phyloP scores from a whole-genome alignment of 768 basidiomycete species.

The Boletus reticuloceps region DNA sequence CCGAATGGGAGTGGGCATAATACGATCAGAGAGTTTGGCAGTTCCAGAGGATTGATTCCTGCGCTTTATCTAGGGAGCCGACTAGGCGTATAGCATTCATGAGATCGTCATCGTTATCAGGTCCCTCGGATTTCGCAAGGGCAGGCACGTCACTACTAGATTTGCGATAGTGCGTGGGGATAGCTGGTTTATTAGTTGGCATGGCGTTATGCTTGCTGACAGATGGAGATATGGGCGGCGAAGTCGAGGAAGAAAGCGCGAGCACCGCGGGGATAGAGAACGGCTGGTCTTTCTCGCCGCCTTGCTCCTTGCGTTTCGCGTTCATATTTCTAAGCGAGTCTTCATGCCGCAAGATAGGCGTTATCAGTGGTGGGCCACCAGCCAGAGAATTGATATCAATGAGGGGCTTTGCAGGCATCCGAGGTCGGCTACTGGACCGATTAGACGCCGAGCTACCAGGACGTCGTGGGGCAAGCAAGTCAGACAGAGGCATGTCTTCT shows the following conservation, averaged over 20 bases:
- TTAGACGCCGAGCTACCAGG: slow-evolving; percentile 59
- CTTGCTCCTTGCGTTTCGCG: slow-evolving; percentile 19
- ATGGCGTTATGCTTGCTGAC: slow-evolving; percentile 4
- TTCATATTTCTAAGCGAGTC: slow-evolving; percentile 24
- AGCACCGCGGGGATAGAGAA: slow-evolving; percentile 30
- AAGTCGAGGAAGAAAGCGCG: slow-evolving; percentile 16
- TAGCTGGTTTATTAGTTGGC: background rate
- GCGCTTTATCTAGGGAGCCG: slow-evolving; percentile 23
- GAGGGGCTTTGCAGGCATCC: slow-evolving; percentile 42
- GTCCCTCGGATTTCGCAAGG: slow-evolving; percentile 2
- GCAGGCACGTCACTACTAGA: slow-evolving; percentile 15
- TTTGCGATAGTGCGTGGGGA: slow-evolving; percentile 14
- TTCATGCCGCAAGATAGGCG: slow-evolving; percentile 30
- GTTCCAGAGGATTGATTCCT: slow-evolving; percentile 11
- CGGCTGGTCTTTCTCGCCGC: slow-evolving; percentile 24
- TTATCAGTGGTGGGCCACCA: slow-evolving; percentile 36
- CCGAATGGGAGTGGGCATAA: slow-evolving; percentile 57
- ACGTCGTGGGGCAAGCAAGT: slow-evolving; percentile 57
- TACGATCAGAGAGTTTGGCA: slow-evolving; percentile 15
- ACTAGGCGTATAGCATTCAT: slow-evolving; percentile 32
- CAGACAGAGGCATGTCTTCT: slow-evolving; percentile 63
- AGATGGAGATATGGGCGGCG: slow-evolving; percentile 19
- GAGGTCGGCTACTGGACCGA: slow-evolving; percentile 22
- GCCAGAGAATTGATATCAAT: slow-evolving; percentile 36
- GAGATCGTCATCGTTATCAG: slow-evolving; percentile 29